These are phyloP conservation scores for Mortierella sp. DNA, from an alignment of 371 early-diverging fungal species.

Conservation along the genomic window DNA sequence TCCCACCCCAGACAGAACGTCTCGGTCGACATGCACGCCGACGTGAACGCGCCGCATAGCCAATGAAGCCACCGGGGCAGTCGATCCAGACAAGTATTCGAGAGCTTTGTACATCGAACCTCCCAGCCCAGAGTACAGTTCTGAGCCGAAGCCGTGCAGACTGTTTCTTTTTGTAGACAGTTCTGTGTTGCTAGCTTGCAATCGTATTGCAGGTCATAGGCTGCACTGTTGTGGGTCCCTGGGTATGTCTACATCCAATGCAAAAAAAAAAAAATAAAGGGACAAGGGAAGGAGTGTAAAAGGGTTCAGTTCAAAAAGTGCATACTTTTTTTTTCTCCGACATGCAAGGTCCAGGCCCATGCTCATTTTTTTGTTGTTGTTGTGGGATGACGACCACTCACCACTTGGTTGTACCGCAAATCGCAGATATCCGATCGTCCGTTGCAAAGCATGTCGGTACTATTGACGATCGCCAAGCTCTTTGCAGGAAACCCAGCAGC, in stretches of 20 bases:
- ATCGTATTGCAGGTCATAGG: slow-evolving; percentile 56
- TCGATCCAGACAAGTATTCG: slow-evolving; percentile 34
- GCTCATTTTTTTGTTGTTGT: neutral
- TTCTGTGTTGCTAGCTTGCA: slow-evolving; percentile 32
- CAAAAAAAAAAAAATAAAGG: neutral
- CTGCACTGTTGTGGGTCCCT: slow-evolving; percentile 58
- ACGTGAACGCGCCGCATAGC: slow-evolving; percentile 54
- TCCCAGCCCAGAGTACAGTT: slow-evolving; percentile 48
- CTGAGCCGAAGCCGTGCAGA: slow-evolving; percentile 41
- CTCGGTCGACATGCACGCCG: slow-evolving; percentile 45
- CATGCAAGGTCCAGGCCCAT: neutral
- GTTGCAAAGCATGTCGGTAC: slow-evolving; percentile 44
- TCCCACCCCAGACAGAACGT: slow-evolving; percentile 57
- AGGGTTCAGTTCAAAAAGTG: too few relatives aligned
- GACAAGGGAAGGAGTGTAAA: too few relatives aligned
- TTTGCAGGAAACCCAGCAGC: neutral
- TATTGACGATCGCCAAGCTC: slow-evolving; percentile 28
- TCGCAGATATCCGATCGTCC: slow-evolving; percentile 49
- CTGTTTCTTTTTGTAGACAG: slow-evolving; percentile 40
- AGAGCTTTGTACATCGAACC: slow-evolving; percentile 45
- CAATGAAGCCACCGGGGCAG: slow-evolving; percentile 55
- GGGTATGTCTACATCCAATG: slow-evolving; percentile 56
- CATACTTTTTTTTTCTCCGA: too few relatives aligned
- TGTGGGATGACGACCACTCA: slow-evolving; percentile 7
- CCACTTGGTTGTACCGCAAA: slow-evolving; percentile 55